Conservation (phyloP, 179 eudicot species). For the Spergularia azorica region DNA sequence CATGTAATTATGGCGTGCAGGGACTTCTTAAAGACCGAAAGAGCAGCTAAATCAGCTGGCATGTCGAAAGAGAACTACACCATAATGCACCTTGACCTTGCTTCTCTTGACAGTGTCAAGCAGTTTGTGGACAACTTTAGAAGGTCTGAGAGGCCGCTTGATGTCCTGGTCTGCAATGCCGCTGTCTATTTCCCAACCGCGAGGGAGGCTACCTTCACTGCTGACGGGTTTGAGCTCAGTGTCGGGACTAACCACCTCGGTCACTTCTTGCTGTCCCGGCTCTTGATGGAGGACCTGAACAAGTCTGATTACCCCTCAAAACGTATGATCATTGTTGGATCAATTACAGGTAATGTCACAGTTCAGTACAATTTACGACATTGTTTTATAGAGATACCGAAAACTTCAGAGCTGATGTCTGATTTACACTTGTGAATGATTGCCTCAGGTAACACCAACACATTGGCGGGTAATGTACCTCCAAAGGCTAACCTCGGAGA, state of each 20-base stretch:
- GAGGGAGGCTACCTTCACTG: constrained; percentile 48
- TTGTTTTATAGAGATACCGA: too few relatives aligned
- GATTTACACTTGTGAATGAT: not conserved
- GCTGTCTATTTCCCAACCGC: constrained; percentile 74
- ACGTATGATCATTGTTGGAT: constrained; percentile 66
- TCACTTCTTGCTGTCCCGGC: constrained; percentile 56
- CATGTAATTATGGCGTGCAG: constrained; percentile 59
- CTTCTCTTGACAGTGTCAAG: constrained; percentile 79
- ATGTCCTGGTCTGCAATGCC: constrained; percentile 77
- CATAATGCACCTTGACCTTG: constrained; percentile 71
- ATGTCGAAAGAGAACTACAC: constrained; percentile 51
- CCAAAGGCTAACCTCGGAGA: constrained; percentile 83
- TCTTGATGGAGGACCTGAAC: constrained; percentile 53
- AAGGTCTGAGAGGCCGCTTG: constrained; percentile 60
- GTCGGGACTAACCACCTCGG: constrained; percentile 75
- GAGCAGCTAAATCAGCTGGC: constrained; percentile 57
- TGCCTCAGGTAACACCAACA: constrained; percentile 71
- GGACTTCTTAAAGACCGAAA: constrained; percentile 52
- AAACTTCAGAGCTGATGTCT: too few relatives aligned
- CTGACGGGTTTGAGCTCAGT: constrained; percentile 76
- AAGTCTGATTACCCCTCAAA: constrained; percentile 60
- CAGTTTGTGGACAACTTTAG: constrained; percentile 67
- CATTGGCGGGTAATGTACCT: constrained; percentile 85
- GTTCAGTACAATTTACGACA: not conserved
- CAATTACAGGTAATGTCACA: constrained; percentile 55